phyloP scores from a whole-genome alignment of 768 basidiomycete genomes.

The Postia placenta region DNA sequence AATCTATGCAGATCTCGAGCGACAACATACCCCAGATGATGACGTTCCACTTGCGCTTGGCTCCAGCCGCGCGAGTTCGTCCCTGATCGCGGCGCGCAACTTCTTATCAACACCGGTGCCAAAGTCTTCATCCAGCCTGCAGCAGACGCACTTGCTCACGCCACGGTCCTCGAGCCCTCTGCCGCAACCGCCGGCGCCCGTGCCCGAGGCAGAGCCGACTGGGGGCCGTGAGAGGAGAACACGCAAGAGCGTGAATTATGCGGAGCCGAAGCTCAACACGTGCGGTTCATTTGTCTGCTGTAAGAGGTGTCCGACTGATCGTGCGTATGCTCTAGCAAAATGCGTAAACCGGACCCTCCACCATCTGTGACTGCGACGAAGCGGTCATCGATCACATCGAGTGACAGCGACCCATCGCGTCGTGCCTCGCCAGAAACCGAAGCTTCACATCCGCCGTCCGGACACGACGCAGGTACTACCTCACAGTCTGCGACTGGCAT shows the following conservation, averaged over 20 bases:
- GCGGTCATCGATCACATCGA: slow-evolving; percentile 14
- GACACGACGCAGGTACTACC: slow-evolving; percentile 4
- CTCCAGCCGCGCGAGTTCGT: slow-evolving; percentile 29
- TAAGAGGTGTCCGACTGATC: background rate
- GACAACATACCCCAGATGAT: slow-evolving; percentile 30
- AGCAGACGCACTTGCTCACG: slow-evolving; percentile 37
- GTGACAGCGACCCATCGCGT: slow-evolving; percentile 1
- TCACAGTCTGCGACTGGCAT: slow-evolving; percentile 18
- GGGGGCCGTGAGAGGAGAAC: slow-evolving; percentile 46
- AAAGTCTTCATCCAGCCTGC: slow-evolving; percentile 16
- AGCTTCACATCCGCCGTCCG: background rate
- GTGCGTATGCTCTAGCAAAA: slow-evolving; percentile 49
- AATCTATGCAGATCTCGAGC: slow-evolving; percentile 28
- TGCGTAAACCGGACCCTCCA: slow-evolving; percentile 75
- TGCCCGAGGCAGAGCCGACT: slow-evolving; percentile 23
- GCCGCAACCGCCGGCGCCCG: slow-evolving; percentile 29
- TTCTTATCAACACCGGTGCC: slow-evolving; percentile 36
- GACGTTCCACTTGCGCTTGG: slow-evolving; percentile 27
- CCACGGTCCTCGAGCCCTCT: slow-evolving; percentile 41
- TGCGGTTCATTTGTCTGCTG: slow-evolving; percentile 28
- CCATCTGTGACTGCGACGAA: slow-evolving; percentile 28
- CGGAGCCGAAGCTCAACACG: slow-evolving; percentile 88
- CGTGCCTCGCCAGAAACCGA: background rate
- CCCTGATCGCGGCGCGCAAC: slow-evolving; percentile 29
- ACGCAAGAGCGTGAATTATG: slow-evolving; percentile 80